Evolutionary conservation across 202 grass and related monocot genomes (phyloP), one percentile per base, ranked within the genome.

Genomic region (Panicum virgatum): DNA sequence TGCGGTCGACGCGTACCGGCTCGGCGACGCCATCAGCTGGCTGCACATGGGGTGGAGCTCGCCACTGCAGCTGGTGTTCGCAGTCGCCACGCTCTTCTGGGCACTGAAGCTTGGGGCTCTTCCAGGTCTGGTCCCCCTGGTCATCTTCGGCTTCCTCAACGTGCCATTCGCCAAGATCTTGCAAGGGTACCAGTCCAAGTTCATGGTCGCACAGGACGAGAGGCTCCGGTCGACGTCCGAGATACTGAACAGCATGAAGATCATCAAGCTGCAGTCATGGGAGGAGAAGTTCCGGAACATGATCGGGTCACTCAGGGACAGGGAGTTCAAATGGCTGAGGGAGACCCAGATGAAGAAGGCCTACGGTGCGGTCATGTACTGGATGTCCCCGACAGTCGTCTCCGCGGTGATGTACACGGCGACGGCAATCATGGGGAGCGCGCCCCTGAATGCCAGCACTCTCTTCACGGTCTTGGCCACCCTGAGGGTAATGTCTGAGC

Each of bases 221-320:
- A 83, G 95, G 80, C 83, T 94, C 9, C 79, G 95, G 27, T 87
- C 90, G 2, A 98, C 95, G 37, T 94, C 90, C 5, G 95, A 98
- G 81, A 70, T 82, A 27, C 79, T 98, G 2, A 94, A 93, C 91
- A 94, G 88, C 86, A 98, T 98, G 95, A 98, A 94, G 86, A 93
- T 94, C 75, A 94, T 98, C 87, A 98, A 98, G 82, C 86, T 98
- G 62, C 92, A 94, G 85, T 93, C 95, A 30, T 94, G 92, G 95
- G 95, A 98, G 42, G 90, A 93, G 5, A 90, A 63, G 64, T 98
- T 91, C 79, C 78, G 80, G 46, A 62, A 37, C 26, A 82, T 82
- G 43, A 77, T 97, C 53, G 78, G 82, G 48, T 79, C 82, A 4
- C 84, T 91, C 25, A 91, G 92, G 62, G 90, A 94, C 14, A 71